phyloP scores from a whole-genome alignment of 1,284 basidiomycete genomes.

The Schizopora paradoxa region DNA sequence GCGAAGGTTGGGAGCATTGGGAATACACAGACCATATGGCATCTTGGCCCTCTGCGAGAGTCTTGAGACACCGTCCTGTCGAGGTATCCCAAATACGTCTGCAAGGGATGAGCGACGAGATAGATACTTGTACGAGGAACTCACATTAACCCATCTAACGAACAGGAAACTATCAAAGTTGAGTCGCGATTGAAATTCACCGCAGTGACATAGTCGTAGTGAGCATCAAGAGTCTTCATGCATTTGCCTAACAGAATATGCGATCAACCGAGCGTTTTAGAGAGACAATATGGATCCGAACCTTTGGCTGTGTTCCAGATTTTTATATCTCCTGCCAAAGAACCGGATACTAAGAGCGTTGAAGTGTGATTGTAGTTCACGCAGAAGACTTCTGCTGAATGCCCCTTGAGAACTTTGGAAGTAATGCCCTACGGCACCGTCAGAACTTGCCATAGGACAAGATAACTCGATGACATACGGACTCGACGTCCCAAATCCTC shows the following conservation, averaged over 20 bases:
- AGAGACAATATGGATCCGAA: slow-evolving; percentile 24
- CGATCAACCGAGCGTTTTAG: background rate
- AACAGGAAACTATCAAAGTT: slow-evolving; percentile 84
- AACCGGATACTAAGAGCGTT: slow-evolving; percentile 86
- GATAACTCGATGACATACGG: slow-evolving; percentile 40
- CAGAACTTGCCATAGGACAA: slow-evolving; percentile 9
- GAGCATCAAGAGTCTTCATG: slow-evolving; percentile 82
- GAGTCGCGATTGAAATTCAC: slow-evolving; percentile 94
- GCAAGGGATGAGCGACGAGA: slow-evolving; percentile 6
- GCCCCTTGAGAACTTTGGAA: slow-evolving; percentile 67
- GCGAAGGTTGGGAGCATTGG: slow-evolving; percentile 7
- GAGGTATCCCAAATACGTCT: slow-evolving; percentile 95
- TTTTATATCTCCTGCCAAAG: slow-evolving; percentile 87
- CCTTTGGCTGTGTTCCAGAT: slow-evolving; percentile 88
- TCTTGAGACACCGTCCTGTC: slow-evolving; percentile 94
- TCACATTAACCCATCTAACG: slow-evolving; percentile 92
- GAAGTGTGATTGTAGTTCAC: slow-evolving; percentile 86
- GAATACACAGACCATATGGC: slow-evolving; percentile 65
- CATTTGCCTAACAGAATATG: slow-evolving; percentile 52
- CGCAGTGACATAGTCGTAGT: slow-evolving; percentile 91
- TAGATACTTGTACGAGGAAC: slow-evolving; percentile 25
- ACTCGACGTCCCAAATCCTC: slow-evolving; percentile 81
- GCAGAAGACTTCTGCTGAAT: slow-evolving; percentile 88
- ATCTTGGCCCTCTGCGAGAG: slow-evolving; percentile 86
- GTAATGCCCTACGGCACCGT: slow-evolving; percentile 68